Percentiles rank a stretch among this genome's conserved stretches.
Evolutionary conservation across 257 asterid species (phyloP).

Genomic region (Apocynum venetum): DNA sequence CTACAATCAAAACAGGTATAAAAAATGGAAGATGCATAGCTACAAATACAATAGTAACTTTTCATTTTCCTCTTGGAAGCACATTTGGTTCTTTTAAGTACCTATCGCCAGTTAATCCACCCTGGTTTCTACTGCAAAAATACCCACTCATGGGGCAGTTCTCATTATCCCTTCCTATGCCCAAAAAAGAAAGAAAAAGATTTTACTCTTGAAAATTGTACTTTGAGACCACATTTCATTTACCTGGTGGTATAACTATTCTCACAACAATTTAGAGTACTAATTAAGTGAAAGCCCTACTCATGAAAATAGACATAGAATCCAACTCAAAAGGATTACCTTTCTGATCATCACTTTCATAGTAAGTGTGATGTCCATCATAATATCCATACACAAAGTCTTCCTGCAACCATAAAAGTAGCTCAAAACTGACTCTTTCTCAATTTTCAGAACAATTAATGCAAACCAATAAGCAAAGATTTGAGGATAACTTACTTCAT

Average conservation of each 20-base stretch:
- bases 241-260: neutral
- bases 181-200: neutral
- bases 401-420: conserved; percentile 44
- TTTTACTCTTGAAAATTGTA: neutral
- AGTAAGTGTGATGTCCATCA: conserved; percentile 71
- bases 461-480: neutral
- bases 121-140: neutral
- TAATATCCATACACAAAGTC: conserved; percentile 64
- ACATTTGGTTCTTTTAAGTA: neutral
- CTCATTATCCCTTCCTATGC: neutral
- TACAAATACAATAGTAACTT: neutral
- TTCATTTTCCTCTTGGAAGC: neutral
- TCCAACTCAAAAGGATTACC: conserved; percentile 27
- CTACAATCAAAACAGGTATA: neutral
- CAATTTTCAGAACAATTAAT: neutral
- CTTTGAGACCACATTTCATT: neutral
- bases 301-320: neutral
- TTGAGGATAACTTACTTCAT: conserved; percentile 23
- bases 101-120: neutral
- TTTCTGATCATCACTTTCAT: conserved; percentile 52
- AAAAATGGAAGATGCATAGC: neutral
- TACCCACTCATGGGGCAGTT: neutral
- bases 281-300: neutral
- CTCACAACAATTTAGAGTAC: neutral
- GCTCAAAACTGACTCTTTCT: conserved; percentile 3